Evolutionary conservation across 2,329 filamentous ascomycete species (phyloP), one percentile per base, ranked within the genome.

Genomic region (Fusarium pilosicola): DNA sequence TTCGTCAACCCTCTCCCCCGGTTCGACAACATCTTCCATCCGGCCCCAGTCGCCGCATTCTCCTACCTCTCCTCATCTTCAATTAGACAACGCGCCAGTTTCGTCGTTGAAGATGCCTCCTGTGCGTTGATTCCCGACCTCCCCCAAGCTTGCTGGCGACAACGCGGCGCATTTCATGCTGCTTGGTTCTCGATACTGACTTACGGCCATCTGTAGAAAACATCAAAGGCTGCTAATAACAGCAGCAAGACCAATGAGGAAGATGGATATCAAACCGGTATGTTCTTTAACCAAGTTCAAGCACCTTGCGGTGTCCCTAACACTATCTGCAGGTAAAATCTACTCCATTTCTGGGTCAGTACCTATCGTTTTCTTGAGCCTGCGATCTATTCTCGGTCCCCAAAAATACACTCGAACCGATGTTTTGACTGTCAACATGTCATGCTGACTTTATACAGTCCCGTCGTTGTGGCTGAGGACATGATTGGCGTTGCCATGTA

Each of bases 401-500:
- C 54, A 49, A 49, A 65, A 48, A 36, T 48, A 62, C 55, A 55
- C 49, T 39, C 41, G 65, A 62, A 69, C 57, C 48, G 38, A 44
- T 18, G 42, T 65, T 26, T 24, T 66, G 34, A 24, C 18, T 56
- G 30, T 18, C 54, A 49, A 58, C 28, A 67, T 63, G 46, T 49
- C 46, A 55, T 66, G 57, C 83, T 86, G 79, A 86, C 74, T 56
- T 38, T 62, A 54, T 49, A 30, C 75, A 92, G 94, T 77, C 96
- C 96, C 81, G 96, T 99, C 88, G 92, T 99, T 80, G 90, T 99
- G 78, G 96, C 96, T 82, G 96, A 98, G 87, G 92, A 98, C 85
- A 97, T 99, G 95, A 94, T 96, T 81, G 96, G 96, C 84, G 96
- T 96, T 89, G 95, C 96, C 84, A 99, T 99, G 96, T 98, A 98